Evolutionary conservation across 768 basidiomycete species (phyloP).

Genomic region (Suillus variegatus): DNA sequence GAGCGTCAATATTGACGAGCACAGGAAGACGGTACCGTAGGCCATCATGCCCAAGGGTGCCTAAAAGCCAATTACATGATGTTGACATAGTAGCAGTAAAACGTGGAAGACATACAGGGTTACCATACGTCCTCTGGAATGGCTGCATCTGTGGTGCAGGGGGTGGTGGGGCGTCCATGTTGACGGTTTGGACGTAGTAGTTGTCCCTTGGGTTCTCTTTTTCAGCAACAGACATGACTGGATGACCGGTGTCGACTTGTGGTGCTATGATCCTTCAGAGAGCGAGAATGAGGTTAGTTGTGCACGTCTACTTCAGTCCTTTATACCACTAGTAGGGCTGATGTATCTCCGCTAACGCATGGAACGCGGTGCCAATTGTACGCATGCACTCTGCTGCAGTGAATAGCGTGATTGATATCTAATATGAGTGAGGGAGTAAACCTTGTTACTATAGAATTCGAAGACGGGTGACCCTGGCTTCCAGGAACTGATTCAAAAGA

Average conservation of each 20-base stretch:
- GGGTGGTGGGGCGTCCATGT: conserved; percentile 18
- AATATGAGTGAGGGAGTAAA: conserved; percentile 6
- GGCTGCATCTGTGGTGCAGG: conserved; percentile 24
- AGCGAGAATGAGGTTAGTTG: conserved; percentile 1
- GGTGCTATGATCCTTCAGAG: conserved; percentile 8
- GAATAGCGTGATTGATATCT: conserved; percentile 1
- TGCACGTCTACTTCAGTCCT: conserved; percentile 2
- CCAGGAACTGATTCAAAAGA: conserved; percentile 12
- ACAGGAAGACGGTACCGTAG: conserved; percentile 31
- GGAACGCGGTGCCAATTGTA: conserved; percentile 2
- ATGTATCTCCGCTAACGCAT: not conserved
- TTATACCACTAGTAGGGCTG: conserved; percentile 18
- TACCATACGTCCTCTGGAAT: conserved; percentile 28
- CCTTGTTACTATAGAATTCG: conserved; percentile 6
- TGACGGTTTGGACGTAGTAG: conserved; percentile 29
- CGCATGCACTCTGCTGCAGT: conserved; percentile 1
- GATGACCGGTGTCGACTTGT: conserved; percentile 1
- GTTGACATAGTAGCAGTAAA: not conserved
- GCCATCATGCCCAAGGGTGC: conserved; percentile 31
- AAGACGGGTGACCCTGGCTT: conserved; percentile 1
- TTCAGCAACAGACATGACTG: conserved; percentile 22
- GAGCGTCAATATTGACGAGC: conserved; percentile 30
- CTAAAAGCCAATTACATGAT: conserved; percentile 13
- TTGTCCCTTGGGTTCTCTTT: conserved; percentile 23
- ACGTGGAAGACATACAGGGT: conserved; percentile 18